Evolutionary conservation across 176 grass and related monocot genomes (phyloP), one percentile per base, ranked within the genome.

Genomic region (Phragmites australis): DNA sequence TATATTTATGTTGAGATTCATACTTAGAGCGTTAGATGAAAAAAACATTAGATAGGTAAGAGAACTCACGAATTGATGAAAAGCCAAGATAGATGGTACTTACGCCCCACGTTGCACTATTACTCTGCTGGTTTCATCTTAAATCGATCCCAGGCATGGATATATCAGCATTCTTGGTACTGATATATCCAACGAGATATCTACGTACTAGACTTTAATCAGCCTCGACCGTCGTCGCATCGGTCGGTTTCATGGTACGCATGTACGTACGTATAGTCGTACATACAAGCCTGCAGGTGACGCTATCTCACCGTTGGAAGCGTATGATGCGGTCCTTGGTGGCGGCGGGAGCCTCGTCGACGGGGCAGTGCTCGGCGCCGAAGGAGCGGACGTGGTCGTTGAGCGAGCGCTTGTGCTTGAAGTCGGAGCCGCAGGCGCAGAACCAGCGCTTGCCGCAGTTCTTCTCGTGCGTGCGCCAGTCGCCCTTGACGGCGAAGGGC

Each of bases 391-490:
- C 75, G 74, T 99, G 96, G 18, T 99, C 96, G 32, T 93, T 99
- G 78, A 95, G 96, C 2, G 96, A 99, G 4, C 96, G 89, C 66
- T 99, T 99, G 87, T 99, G 96, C 82, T 93, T 94, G 88, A 95
- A 99, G 82, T 95, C 88, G 25, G 96, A 99, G 30, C 96, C 96
- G 63, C 96, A 99, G 22, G 84, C 87, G 86, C 96, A 99, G 77
- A 89, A 86, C 96, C 96, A 99, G 25, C 88, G 87, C 84, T 88
- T 93, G 76, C 96, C 96, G 71, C 96, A 99, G 82, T 99, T 99
- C 88, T 99, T 99, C 88, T 99, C 92, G 66, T 99, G 96, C 41
- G 96, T 99, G 81, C 96, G 82, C 96, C 96, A 99, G 88, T 99
- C 96, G 49, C 96, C 96, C 83, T 93, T 89, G 61, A 99, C 96